Evolutionary conservation across 2,329 filamentous ascomycete genomes (phyloP).

Genomic region (Epichloe bromicola): DNA sequence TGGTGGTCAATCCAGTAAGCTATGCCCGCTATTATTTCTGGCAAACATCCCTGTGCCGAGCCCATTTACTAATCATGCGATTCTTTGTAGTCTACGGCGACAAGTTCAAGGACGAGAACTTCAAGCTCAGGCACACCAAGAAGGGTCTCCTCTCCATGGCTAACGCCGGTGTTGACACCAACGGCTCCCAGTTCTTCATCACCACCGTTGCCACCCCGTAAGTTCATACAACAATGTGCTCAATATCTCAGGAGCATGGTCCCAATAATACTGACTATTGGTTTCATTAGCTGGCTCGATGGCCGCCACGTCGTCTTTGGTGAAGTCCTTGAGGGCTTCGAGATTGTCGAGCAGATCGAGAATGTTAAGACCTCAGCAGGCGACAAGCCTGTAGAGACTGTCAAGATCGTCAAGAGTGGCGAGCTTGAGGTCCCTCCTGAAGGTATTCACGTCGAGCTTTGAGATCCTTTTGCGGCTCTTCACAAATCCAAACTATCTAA

Average conservation of each 20-base stretch:
- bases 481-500: slow-evolving; percentile 4
- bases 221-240: slow-evolving; percentile 14
- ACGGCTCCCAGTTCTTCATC: slow-evolving; percentile 85
- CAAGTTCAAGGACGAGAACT: slow-evolving; percentile 84
- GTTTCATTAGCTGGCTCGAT: slow-evolving; percentile 55
- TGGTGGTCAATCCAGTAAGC: slow-evolving; percentile 71
- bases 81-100: slow-evolving; percentile 54
- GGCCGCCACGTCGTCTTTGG: slow-evolving; percentile 79
- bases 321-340: slow-evolving; percentile 77
- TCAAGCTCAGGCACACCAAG: slow-evolving; percentile 88
- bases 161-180: slow-evolving; percentile 75
- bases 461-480: slow-evolving; percentile 23
- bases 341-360: slow-evolving; percentile 69
- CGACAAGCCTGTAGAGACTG: slow-evolving; percentile 54
- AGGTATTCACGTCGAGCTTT: slow-evolving; percentile 90
- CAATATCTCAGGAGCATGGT: not conserved
- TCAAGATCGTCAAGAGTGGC: slow-evolving; percentile 75
- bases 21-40: not conserved
- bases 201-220: slow-evolving; percentile 69
- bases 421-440: slow-evolving; percentile 72
- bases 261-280: not conserved
- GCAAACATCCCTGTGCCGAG: not conserved
- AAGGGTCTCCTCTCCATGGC: slow-evolving; percentile 75
- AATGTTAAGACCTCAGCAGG: slow-evolving; percentile 49
- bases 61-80: slow-evolving; percentile 10